phyloP scores from a whole-genome alignment of 2,329 filamentous ascomycete genomes.

The Ceratocystis ficicola region DNA sequence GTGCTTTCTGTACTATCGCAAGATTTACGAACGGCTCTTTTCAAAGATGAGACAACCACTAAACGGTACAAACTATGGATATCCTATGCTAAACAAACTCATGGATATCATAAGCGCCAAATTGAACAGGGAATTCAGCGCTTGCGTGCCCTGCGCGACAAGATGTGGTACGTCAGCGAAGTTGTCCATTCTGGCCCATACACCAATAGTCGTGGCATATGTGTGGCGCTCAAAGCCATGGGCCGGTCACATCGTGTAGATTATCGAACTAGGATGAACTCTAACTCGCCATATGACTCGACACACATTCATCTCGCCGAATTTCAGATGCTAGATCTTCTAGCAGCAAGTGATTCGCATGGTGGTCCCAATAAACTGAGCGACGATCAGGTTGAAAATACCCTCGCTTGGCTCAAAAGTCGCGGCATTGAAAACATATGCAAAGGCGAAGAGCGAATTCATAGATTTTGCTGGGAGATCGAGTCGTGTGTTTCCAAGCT shows the following conservation, averaged over 20 bases:
- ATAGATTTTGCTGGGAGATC: constrained; percentile 83
- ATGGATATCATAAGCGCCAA: constrained; percentile 61
- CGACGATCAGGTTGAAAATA: constrained; percentile 87
- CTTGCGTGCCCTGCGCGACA: constrained; percentile 68
- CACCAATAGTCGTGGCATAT: constrained; percentile 74
- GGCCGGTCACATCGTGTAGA: constrained; percentile 48
- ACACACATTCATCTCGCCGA: constrained; percentile 68
- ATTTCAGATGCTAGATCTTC: constrained; percentile 72
- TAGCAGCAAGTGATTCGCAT: constrained; percentile 70
- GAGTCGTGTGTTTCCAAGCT: constrained; percentile 76
- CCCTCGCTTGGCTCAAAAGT: constrained; percentile 66
- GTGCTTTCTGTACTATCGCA: constrained; percentile 62
- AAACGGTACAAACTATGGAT: constrained; percentile 73
- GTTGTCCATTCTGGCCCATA: constrained; percentile 83
- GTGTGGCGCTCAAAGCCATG: constrained; percentile 84
- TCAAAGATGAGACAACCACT: constrained; percentile 57
- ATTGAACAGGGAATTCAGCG: constrained; percentile 64
- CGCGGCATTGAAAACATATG: constrained; percentile 86
- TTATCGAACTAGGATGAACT: constrained; percentile 10
- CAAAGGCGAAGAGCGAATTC: constrained; percentile 84
- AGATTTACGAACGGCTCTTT: constrained; percentile 56
- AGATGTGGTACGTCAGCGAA: constrained; percentile 98
- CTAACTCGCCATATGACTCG: constrained; percentile 37
- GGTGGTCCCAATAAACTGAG: constrained; percentile 89
- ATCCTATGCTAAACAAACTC: constrained; percentile 69